Evolutionary conservation across 2,329 filamentous ascomycete genomes (phyloP), one percentile per base, ranked within the genome.

Genomic region (Tympanopsis confertula): DNA sequence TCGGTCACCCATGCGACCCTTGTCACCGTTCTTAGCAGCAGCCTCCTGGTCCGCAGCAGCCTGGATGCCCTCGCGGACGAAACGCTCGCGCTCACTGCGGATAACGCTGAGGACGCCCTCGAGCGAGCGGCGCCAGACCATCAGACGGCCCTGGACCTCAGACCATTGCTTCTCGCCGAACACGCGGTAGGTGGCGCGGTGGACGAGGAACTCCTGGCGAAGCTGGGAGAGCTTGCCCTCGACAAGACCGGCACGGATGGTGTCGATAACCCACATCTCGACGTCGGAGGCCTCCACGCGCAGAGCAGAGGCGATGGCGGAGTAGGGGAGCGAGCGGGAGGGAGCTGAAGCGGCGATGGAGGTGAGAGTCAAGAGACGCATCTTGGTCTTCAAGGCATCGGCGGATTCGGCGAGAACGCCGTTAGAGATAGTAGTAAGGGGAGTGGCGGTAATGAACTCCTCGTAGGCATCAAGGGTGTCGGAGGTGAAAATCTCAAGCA

Each of bases 91-190:
- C 68, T 94, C 86, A 56, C 75, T 69, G 53, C 80, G 76, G 47
- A 96, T 74, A 35, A 91, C 85, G 39, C 69, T 67, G 48, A 93
- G 67, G 14, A 98, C 87, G 47, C 76, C 78, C 54, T 77, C 73
- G 51, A 96, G 68, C 50, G 85, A 89, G 50, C 76, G 71, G 59
- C 83, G 80, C 89, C 89, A 96, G 59, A 87, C 84, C 63, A 94
- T 88, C 52, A 98, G 68, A 44, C 89, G 75, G 45, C 83, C 86
- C 43, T 86, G 84, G 38, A 98, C 82, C 68, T 98, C 89, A 50
- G 84, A 78, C 87, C 93, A 98, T 68, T 98, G 91, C 72, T 93
- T 93, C 68, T 94, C 86, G 50, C 86, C 86, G 54, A 98, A 98
- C 39, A 95, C 88, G 44, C 91, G 82, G 73, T 96, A 95, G 42